These are phyloP conservation scores for Trichoderma sp. DNA, from an alignment of 2,329 filamentous ascomycete genomes.

Conservation along the genomic window DNA sequence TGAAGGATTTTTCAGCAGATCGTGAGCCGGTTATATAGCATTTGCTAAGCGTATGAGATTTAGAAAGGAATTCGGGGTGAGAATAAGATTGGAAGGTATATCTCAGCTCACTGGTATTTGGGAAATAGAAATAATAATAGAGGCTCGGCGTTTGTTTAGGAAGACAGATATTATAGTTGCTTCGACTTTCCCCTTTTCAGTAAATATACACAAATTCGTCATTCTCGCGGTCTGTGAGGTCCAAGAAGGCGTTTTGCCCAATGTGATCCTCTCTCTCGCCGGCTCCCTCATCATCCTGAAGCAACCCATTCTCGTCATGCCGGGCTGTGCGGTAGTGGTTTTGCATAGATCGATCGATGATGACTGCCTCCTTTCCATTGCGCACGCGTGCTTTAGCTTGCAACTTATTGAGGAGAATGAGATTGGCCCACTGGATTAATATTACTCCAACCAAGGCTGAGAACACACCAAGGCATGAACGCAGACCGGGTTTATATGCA, in stretches of 20 bases:
- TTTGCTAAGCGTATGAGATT: neutral
- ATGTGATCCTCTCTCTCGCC: conserved; percentile 25
- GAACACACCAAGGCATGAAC: conserved; percentile 53
- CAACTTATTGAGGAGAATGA: conserved; percentile 55
- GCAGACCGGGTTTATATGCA: conserved; percentile 55
- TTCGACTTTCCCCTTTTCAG: conserved; percentile 27
- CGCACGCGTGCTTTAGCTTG: conserved; percentile 53
- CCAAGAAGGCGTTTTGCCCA: conserved; percentile 53
- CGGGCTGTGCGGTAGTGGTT: conserved; percentile 38
- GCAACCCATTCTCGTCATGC: conserved; percentile 20
- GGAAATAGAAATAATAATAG: neutral
- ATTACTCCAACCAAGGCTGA: conserved; percentile 52
- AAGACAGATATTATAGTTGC: neutral
- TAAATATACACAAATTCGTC: conserved; percentile 67
- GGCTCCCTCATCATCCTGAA: conserved; percentile 2
- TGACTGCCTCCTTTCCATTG: conserved; percentile 58
- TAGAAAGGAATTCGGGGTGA: neutral
- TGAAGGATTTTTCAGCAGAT: conserved; percentile 17
- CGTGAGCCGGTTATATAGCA: neutral
- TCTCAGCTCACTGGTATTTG: neutral
- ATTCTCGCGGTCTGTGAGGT: conserved; percentile 63
- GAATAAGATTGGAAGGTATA: neutral
- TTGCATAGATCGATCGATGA: conserved; percentile 62
- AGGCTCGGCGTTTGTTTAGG: neutral
- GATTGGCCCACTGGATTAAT: conserved; percentile 51